Evolutionary conservation across 106 monocot genomes (phyloP).

Genomic region (Narthecium ossifragum): DNA sequence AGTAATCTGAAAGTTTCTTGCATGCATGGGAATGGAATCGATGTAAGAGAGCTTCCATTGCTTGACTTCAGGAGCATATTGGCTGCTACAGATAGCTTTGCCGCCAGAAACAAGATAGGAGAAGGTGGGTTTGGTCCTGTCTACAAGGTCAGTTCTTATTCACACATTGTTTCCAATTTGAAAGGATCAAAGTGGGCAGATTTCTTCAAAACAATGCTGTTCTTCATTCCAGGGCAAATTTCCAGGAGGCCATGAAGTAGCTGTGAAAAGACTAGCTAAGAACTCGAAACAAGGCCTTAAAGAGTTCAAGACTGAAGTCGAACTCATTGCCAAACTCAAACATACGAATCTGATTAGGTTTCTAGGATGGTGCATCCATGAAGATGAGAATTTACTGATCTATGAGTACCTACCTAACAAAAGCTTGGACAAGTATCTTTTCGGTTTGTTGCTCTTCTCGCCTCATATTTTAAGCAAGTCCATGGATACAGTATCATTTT

Average conservation of each 20-base stretch:
- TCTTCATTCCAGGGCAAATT: conserved; percentile 2
- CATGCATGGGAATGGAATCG: too few relatives aligned
- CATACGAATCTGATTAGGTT: conserved; percentile 12
- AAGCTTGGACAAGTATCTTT: conserved; percentile 10
- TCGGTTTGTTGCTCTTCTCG: background rate
- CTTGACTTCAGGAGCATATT: conserved; percentile 15
- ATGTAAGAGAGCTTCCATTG: conserved; percentile 22
- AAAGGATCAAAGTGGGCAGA: background rate
- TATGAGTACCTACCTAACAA: conserved; percentile 17
- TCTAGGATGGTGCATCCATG: conserved; percentile 9
- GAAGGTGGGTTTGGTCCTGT: conserved; percentile 39
- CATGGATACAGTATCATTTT: too few relatives aligned
- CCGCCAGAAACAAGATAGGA: conserved; percentile 17
- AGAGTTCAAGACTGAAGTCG: conserved; percentile 14
- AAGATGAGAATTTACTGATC: conserved; percentile 7
- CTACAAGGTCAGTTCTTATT: conserved; percentile 15
- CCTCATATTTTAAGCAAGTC: background rate
- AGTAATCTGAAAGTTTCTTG: too few relatives aligned
- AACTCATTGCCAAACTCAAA: conserved; percentile 10
- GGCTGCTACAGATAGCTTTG: conserved; percentile 25
- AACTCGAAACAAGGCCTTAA: conserved; percentile 1
- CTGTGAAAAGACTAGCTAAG: conserved; percentile 10
- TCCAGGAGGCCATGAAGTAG: conserved; percentile 9
- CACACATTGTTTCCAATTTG: background rate
- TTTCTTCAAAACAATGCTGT: background rate